Percentiles rank a stretch among this genome's conserved stretches.
Evolutionary conservation across 2,329 filamentous ascomycete species (phyloP).

Genomic region (Drechmeria coniospora): DNA sequence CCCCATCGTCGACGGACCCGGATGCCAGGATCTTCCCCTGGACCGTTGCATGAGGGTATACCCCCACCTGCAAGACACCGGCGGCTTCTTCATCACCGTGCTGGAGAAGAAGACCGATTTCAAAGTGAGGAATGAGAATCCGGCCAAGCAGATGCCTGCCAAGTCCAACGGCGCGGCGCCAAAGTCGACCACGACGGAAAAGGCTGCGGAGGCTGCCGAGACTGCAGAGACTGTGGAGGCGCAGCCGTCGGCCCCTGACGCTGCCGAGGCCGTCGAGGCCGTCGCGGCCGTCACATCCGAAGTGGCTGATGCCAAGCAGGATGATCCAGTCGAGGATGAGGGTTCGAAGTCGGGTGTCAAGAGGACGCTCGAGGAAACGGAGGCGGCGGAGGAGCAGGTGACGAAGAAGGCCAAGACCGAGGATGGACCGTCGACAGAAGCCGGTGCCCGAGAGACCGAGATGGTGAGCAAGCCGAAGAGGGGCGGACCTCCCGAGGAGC

Average conservation of each 20-base stretch:
- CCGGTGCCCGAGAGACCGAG: constrained; percentile 6
- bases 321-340: constrained; percentile 16
- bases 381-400: constrained; percentile 21
- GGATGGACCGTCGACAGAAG: constrained; percentile 5
- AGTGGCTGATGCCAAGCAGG: constrained; percentile 15
- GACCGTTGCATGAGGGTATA: constrained; percentile 90
- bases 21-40: constrained; percentile 54
- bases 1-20: constrained; percentile 37
- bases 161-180: constrained; percentile 4
- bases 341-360: constrained; percentile 16
- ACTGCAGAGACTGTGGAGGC: constrained; percentile 12
- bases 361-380: constrained; percentile 16
- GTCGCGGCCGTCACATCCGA: too few species aligned
- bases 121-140: constrained; percentile 55
- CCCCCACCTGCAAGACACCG: constrained; percentile 88
- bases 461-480: constrained; percentile 19
- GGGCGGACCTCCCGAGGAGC: constrained; percentile 59
- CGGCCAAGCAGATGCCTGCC: constrained; percentile 20
- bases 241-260: constrained; percentile 12
- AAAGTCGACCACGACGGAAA: too few species aligned
- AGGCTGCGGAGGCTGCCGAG: constrained; percentile 6
- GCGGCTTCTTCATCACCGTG: constrained; percentile 93
- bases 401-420: constrained; percentile 35
- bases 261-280: too few species aligned
- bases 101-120: constrained; percentile 85